phyloP scores from a whole-genome alignment of 768 basidiomycete genomes.

The Ephemerocybe angulata region DNA sequence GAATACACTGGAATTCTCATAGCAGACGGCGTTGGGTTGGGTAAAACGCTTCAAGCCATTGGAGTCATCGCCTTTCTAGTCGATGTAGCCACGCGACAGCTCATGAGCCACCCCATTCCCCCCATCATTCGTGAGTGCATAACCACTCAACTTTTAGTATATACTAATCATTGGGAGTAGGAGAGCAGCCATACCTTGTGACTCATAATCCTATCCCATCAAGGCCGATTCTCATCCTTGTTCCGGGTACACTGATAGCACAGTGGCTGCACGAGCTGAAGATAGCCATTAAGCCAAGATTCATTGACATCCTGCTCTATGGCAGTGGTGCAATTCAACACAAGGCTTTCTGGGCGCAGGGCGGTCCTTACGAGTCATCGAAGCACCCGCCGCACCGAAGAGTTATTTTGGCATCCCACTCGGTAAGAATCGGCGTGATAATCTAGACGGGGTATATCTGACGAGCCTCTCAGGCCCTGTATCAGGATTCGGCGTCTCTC shows the following conservation, averaged over 20 bases:
- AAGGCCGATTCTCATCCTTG: slow-evolving; percentile 19
- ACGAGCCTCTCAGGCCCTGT: slow-evolving; percentile 14
- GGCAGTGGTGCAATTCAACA: slow-evolving; percentile 1
- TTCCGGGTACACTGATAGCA: slow-evolving; percentile 19
- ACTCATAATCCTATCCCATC: slow-evolving; percentile 9
- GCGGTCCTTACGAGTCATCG: slow-evolving; percentile 13
- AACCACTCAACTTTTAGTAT: too few relatives aligned
- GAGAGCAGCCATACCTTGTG: slow-evolving; percentile 10
- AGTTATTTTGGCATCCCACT: slow-evolving; percentile 22
- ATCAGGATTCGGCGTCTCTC: slow-evolving; percentile 10
- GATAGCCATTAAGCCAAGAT: slow-evolving; percentile 8
- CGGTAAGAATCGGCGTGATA: slow-evolving; percentile 16
- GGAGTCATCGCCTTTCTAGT: not conserved
- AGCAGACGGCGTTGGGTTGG: not conserved
- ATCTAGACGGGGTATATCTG: not conserved
- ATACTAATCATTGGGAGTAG: too few relatives aligned
- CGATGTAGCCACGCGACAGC: not conserved
- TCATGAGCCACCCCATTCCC: not conserved
- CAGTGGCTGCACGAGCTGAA: slow-evolving; percentile 24
- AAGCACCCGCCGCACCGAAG: slow-evolving; percentile 8
- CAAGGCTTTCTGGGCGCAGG: slow-evolving; percentile 17
- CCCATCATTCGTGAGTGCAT: not conserved
- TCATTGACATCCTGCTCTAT: slow-evolving; percentile 26
- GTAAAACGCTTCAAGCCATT: not conserved
- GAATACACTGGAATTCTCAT: not conserved